Base-by-base conservation (phyloP, 1,284 basidiomycete species). In the Ganoderma sp. region DNA sequence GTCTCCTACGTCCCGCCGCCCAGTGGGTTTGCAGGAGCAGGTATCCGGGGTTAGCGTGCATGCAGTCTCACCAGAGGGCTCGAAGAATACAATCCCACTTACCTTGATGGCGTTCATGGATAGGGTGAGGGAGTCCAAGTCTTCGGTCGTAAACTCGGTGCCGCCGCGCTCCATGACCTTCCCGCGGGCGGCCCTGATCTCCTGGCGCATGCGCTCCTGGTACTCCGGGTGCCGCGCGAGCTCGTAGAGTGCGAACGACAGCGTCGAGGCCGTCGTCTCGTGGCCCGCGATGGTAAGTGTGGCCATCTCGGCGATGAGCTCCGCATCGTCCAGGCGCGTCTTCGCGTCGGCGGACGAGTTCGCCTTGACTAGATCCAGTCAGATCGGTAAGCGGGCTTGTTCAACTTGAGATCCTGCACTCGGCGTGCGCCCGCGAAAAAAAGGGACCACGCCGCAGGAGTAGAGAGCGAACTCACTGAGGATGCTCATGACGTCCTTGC, bases 251-350 rank as follows among this genome's bases (percentile, higher is more conserved):
- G 75, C 34, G 75, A 76, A 80, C 1, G 71, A 67, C 10, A 79
- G 57, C 4, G 76, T 70, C 22, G 34, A 64, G 1, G 75, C 67
- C 5, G 76, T 77, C 61, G 52, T 73, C 48, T 67, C 79, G 77
- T 25, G 79, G 76, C 37, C 79, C 69, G 69, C 75, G 6, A 74
- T 64, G 3, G 75, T 71, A 69, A 80, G 65, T 63, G 83, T 82
- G 80, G 66, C 79, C 81, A 90, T 85, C 75, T 89, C 85, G 4
- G 86, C 77, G 2, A 85, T 61, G 50, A 81, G 72, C 64, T 83
- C 88, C 22, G 83, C 82, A 25, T 87, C 82, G 3, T 71, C 82
- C 62, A 90, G 77, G 64, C 79, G 80, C 15, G 77, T 78, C 67
- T 80, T 82, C 56, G 80, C 79, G 28, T 85, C 78, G 57, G 83